Evolutionary conservation across 2,329 filamentous ascomycete species (phyloP).

Genomic region (Sporothrix protearum): DNA sequence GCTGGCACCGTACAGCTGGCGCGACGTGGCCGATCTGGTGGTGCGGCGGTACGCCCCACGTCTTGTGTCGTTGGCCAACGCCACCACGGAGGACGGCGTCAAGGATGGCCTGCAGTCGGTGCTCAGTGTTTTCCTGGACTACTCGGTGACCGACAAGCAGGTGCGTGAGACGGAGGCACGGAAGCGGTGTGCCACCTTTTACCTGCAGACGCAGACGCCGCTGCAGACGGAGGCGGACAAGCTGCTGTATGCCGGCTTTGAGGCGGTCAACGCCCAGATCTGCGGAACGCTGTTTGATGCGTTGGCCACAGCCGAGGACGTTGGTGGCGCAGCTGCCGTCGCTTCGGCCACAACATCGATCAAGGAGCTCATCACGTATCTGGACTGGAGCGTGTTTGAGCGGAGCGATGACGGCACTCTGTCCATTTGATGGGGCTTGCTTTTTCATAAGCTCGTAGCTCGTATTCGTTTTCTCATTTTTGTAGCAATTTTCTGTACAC

Average conservation of each 20-base stretch:
- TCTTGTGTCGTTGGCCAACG: conserved; percentile 16
- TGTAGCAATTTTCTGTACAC: neutral
- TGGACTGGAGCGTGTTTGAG: conserved; percentile 27
- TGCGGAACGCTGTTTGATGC: conserved; percentile 20
- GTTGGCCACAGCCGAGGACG: neutral
- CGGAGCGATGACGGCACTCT: neutral
- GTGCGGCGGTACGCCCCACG: conserved; percentile 19
- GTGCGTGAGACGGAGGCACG: conserved; percentile 18
- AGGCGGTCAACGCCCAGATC: conserved; percentile 17
- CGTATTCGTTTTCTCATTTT: neutral
- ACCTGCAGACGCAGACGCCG: conserved; percentile 17
- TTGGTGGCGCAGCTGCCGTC: neutral
- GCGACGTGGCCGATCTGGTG: conserved; percentile 22
- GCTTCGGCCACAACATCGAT: conserved; percentile 13
- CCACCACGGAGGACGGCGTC: neutral
- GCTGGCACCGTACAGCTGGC: conserved; percentile 18
- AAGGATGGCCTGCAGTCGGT: neutral
- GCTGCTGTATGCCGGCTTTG: conserved; percentile 23
- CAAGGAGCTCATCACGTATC: conserved; percentile 13
- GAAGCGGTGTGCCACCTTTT: conserved; percentile 19
- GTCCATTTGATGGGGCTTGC: neutral
- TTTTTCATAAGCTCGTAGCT: neutral
- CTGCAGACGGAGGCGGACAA: conserved; percentile 5
- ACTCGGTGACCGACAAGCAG: neutral
- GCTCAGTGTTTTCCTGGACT: conserved; percentile 16